Base-by-base conservation (phyloP, 2,329 filamentous ascomycete species). In the Aschersonia sp. region DNA sequence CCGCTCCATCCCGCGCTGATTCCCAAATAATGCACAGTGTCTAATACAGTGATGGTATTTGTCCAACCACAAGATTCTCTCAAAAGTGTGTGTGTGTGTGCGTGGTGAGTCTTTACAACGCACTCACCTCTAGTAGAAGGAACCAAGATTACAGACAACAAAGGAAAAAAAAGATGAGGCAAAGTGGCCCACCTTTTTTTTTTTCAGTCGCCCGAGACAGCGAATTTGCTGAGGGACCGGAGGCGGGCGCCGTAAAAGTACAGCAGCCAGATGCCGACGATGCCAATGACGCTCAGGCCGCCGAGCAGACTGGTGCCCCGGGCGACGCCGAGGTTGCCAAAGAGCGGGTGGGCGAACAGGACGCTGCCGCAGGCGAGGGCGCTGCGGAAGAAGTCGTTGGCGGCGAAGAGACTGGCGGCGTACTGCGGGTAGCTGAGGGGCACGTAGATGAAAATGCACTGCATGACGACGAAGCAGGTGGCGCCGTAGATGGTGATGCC, bases 371-470 rank as follows among this genome's bases (percentile, higher is more conserved):
- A 77, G 6, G 79, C 80, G 4, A 83, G 62, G 2, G 75, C 71
- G 32, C 68, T 71, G 41, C 76, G 68, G 59, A 74, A 71, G 58
- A 79, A 74, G 62, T 79, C 76, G 55, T 79, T 81, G 5, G 68
- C 75, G 1, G 77, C 76, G 55, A 81, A 79, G 29, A 81, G 62
- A 45, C 68, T 73, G 39, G 77, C 76, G 0, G 76, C 74, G 55
- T 78, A 77, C 53, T 66, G 63, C 5, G 74, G 74, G 39, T 81
- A 78, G 46, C 64, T 68, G 22, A 77, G 63, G 1, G 74, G 73
- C 12, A 79, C 69, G 60, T 79, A 79, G 52, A 77, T 66, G 56
- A 79, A 79, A 59, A 79, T 71, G 60, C 72, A 76, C 59, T 79
- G 75, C 65, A 78, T 70, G 47, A 79, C 65, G 49, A 77, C 55